A percentile compares a stretch with the other conserved stretches of the same genome.
These are phyloP conservation scores for Euphorbia tirucalli DNA, from an alignment of 345 rosid species.

Conservation along the genomic window DNA sequence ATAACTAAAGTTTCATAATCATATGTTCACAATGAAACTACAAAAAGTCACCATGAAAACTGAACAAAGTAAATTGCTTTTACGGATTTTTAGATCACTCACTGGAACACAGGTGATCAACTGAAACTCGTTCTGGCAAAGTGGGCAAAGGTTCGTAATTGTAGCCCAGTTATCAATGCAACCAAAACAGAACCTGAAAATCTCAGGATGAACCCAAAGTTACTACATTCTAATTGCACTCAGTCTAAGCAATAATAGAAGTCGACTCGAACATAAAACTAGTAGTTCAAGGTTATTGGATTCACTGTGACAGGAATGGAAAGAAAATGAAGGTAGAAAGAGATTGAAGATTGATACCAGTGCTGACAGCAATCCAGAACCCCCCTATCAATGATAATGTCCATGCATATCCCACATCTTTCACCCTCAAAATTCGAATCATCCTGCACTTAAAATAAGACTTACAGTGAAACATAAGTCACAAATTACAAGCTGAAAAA, in stretches of 20 bases:
- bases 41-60: not conserved
- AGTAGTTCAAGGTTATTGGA: not conserved
- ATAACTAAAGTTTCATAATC: not conserved
- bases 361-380: slow-evolving; percentile 96
- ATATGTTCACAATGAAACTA: not conserved
- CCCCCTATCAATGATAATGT: slow-evolving; percentile 86
- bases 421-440: slow-evolving; percentile 58
- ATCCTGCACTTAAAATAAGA: slow-evolving; percentile 45
- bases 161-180: slow-evolving; percentile 99
- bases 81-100: slow-evolving; percentile 33
- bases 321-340: slow-evolving; percentile 5
- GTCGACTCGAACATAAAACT: not conserved
- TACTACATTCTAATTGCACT: slow-evolving; percentile 18
- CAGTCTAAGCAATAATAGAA: slow-evolving; percentile 4
- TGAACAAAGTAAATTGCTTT: not conserved
- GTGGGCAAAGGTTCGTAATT: slow-evolving; percentile 95
- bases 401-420: slow-evolving; percentile 98
- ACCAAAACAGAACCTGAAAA: slow-evolving; percentile 93
- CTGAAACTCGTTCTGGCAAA: slow-evolving; percentile 96
- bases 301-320: not conserved
- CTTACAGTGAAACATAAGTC: not conserved
- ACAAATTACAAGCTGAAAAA: not conserved
- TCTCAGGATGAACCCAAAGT: slow-evolving; percentile 19
- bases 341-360: slow-evolving; percentile 46
- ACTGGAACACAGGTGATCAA: slow-evolving; percentile 95